Evolutionary conservation across 2,329 filamentous ascomycete genomes (phyloP).

Genomic region (Penicillium sp.): DNA sequence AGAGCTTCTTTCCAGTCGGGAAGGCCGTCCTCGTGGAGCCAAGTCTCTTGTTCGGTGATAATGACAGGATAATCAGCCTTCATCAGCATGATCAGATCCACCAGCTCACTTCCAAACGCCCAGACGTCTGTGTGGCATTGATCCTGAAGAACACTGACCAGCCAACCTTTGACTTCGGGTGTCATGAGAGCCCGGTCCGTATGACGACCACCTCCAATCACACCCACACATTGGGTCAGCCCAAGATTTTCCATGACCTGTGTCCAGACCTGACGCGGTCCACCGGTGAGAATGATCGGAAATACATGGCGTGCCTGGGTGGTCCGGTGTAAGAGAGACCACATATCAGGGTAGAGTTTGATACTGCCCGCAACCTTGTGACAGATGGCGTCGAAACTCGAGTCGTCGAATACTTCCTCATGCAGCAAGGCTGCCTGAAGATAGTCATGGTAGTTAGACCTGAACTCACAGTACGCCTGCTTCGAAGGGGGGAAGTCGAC

Average conservation of each 20-base stretch:
- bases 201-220: conserved; percentile 57
- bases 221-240: conserved; percentile 45
- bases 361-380: neutral
- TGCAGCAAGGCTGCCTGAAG: neutral
- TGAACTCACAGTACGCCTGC: neutral
- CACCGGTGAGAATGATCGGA: conserved; percentile 50
- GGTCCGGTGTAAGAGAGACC: neutral
- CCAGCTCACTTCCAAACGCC: conserved; percentile 62
- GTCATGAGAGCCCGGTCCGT: conserved; percentile 55
- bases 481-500: neutral
- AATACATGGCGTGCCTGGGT: neutral
- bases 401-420: neutral
- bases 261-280: conserved; percentile 58
- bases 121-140: conserved; percentile 45
- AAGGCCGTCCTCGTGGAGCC: conserved; percentile 58
- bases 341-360: neutral
- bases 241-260: conserved; percentile 50
- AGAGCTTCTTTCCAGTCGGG: conserved; percentile 32
- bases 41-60: conserved; percentile 52
- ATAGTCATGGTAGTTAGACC: neutral
- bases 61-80: conserved; percentile 57
- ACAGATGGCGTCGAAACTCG: neutral
- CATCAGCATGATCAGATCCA: conserved; percentile 61
- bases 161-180: conserved; percentile 49
- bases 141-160: conserved; percentile 48